phyloP scores from a whole-genome alignment of 2,329 filamentous ascomycete species.

The Cytospora mali region DNA sequence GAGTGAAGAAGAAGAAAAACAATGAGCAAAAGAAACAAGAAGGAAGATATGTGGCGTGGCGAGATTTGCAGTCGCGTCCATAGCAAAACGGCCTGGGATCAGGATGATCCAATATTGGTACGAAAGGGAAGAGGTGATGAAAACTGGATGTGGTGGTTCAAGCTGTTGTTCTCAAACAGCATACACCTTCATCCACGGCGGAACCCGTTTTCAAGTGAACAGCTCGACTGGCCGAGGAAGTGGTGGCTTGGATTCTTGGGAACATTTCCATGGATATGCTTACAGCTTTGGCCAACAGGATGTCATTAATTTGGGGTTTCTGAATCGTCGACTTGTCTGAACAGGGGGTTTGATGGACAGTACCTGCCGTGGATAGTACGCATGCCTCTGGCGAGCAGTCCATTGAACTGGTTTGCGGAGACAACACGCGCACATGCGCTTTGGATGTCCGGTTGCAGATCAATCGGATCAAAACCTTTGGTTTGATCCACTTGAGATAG shows the following conservation, averaged over 20 bases:
- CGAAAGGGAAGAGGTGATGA: too few species aligned
- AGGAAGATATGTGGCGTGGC: neutral
- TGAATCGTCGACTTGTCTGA: neutral
- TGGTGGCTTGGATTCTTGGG: neutral
- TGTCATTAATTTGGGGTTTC: neutral
- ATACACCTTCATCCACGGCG: neutral
- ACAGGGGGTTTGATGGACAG: neutral
- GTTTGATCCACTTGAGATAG: neutral
- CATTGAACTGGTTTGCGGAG: neutral
- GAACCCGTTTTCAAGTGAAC: neutral
- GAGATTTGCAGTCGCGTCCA: too few species aligned
- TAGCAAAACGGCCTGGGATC: too few species aligned
- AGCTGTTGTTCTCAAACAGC: neutral
- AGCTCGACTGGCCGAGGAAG: neutral
- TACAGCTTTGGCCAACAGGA: neutral
- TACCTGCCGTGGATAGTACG: neutral
- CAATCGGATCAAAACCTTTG: neutral
- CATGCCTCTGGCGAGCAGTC: neutral
- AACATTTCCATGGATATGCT: neutral
- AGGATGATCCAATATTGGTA: too few species aligned
- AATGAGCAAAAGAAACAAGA: neutral
- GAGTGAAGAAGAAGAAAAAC: too few species aligned
- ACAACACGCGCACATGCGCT: neutral
- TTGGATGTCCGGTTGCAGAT: neutral
- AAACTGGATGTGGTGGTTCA: neutral